Percentiles rank a stretch among this genome's conserved stretches.
These are phyloP conservation scores for Candida montana DNA, from an alignment of 805 yeast genomes.

Conservation along the genomic window DNA sequence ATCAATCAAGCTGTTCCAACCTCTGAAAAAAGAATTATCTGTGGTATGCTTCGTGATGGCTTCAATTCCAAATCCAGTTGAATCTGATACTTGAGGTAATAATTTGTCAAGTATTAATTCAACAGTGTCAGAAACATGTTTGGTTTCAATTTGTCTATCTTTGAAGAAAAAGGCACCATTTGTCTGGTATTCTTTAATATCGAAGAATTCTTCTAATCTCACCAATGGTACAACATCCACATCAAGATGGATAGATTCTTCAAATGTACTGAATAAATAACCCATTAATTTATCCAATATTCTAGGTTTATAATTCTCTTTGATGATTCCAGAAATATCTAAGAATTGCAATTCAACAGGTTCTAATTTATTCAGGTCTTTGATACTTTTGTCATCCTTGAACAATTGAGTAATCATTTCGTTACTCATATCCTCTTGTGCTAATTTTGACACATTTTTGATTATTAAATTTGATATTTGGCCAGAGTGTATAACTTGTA, in stretches of 20 bases:
- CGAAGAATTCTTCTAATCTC: slow-evolving; percentile 30
- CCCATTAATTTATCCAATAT: slow-evolving; percentile 45
- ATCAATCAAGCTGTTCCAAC: slow-evolving; percentile 22
- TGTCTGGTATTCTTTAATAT: slow-evolving; percentile 27
- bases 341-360: slow-evolving; percentile 27
- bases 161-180: slow-evolving; percentile 40
- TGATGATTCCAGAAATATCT: slow-evolving; percentile 6
- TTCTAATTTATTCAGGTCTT: slow-evolving; percentile 5
- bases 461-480: slow-evolving; percentile 28
- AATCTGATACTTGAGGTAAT: slow-evolving; percentile 11
- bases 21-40: slow-evolving; percentile 14
- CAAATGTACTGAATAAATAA: slow-evolving; percentile 47
- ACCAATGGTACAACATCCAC: slow-evolving; percentile 47
- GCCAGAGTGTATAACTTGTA: slow-evolving; percentile 27
- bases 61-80: background rate
- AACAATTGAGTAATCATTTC: slow-evolving; percentile 11
- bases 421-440: background rate
- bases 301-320: slow-evolving; percentile 13
- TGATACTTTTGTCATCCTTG: slow-evolving; percentile 18
- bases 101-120: background rate
- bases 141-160: slow-evolving; percentile 24
- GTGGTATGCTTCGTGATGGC: background rate
- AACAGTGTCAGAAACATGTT: background rate
- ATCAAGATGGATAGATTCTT: slow-evolving; percentile 45
- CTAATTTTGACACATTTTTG: slow-evolving; percentile 15